Conservation (phyloP, 768 basidiomycete genomes). For the Pleurotus pulmonarius region DNA sequence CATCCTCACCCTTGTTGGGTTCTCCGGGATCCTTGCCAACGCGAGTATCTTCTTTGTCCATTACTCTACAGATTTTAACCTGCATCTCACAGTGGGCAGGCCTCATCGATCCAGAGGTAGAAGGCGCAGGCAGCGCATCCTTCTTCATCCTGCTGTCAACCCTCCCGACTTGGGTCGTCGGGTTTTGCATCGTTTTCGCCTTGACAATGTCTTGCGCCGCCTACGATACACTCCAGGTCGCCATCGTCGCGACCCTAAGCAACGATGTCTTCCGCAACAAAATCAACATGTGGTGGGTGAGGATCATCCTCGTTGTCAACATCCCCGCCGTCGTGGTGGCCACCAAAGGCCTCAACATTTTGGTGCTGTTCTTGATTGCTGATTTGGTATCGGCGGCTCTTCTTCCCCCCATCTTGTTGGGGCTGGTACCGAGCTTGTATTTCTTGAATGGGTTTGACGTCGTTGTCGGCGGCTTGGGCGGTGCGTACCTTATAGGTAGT, state of each 20-base stretch:
- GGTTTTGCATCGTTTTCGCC: slow-evolving; percentile 7
- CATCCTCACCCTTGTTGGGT: slow-evolving; percentile 3
- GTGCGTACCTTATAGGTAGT: not conserved
- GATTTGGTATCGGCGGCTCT: slow-evolving; percentile 5
- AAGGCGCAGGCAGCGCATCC: slow-evolving; percentile 1
- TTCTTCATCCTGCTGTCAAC: slow-evolving; percentile 4
- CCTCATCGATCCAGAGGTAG: not conserved
- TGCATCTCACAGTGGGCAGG: not conserved
- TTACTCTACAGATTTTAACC: not conserved
- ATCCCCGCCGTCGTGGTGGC: slow-evolving; percentile 4
- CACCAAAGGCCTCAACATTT: slow-evolving; percentile 1
- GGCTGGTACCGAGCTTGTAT: not conserved
- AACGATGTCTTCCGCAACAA: slow-evolving; percentile 7
- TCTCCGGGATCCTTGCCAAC: not conserved
- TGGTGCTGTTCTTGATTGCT: slow-evolving; percentile 7
- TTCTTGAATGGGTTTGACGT: slow-evolving; percentile 6
- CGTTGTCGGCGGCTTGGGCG: slow-evolving; percentile 3
- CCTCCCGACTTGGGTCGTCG: slow-evolving; percentile 2
- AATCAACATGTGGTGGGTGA: slow-evolving; percentile 9
- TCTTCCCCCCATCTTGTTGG: slow-evolving; percentile 1
- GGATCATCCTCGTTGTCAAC: slow-evolving; percentile 3
- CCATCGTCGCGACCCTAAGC: not conserved
- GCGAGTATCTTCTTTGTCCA: not conserved
- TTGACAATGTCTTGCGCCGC: slow-evolving; percentile 5
- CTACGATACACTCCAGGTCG: slow-evolving; percentile 6